Conservation (phyloP, 495 filamentous ascomycete genomes). For the Corynascus novoguineensis region DNA sequence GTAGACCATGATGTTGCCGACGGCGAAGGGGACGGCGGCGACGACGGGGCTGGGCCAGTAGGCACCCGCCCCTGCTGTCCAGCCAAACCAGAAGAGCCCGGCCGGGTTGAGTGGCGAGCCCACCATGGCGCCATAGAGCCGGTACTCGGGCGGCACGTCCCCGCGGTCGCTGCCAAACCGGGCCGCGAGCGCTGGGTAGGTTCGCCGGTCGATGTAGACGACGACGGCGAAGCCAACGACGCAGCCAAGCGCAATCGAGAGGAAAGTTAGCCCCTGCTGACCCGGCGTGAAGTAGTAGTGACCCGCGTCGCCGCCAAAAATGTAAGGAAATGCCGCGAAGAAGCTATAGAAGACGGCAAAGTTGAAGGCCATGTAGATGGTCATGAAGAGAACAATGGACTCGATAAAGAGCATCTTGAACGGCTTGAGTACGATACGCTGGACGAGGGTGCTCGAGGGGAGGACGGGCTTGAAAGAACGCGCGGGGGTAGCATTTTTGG, state of each 20-base stretch:
- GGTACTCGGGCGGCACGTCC: conserved; percentile 46
- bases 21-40: conserved; percentile 57
- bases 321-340: conserved; percentile 57
- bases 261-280: neutral
- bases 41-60: conserved; percentile 42
- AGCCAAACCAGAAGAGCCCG: conserved; percentile 47
- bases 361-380: conserved; percentile 56
- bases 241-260: conserved; percentile 40
- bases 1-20: conserved; percentile 59
- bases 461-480: neutral
- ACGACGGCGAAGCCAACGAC: conserved; percentile 43
- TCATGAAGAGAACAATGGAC: conserved; percentile 58
- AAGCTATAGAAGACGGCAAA: conserved; percentile 61
- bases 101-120: conserved; percentile 51
- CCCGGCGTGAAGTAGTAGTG: conserved; percentile 44
- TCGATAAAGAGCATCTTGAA: conserved; percentile 56
- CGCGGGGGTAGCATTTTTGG: neutral
- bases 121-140: conserved; percentile 56
- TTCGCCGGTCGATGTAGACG: conserved; percentile 21
- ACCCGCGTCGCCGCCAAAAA: conserved; percentile 36
- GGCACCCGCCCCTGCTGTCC: conserved; percentile 34
- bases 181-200: conserved; percentile 13
- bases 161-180: conserved; percentile 21
- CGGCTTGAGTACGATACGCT: conserved; percentile 42
- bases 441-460: conserved; percentile 21